Evolutionary conservation across 768 basidiomycete species (phyloP), one percentile per base, ranked within the genome.

Genomic region (Podaxis carcinomalis): DNA sequence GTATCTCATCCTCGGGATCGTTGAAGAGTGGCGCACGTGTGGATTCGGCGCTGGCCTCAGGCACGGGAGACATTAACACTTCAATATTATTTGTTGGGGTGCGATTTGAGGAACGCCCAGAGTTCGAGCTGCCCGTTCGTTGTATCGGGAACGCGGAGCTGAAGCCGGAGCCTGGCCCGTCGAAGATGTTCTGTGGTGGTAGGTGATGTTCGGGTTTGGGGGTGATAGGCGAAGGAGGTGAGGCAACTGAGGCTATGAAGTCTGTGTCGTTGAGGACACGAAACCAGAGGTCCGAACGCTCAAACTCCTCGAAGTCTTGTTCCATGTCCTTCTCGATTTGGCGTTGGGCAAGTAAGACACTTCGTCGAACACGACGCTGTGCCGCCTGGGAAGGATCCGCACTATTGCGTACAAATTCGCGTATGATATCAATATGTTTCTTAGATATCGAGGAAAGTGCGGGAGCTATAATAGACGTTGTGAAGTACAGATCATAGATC

Each of bases 301-400:
- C 85, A 68, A 99, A 98, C 6, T 87, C 87, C 52, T 90, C 89
- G 68, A 96, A 97, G 70, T 96, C 94, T 53, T 89, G 89, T 63
- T 91, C 88, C 93, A 99, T 95, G 53, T 88, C 84, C 35, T 86
- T 83, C 69, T 96, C 92, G 1, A 95, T 87, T 65, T 95, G 90
- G 63, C 81, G 77, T 68, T 98, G 97, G 1, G 92, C 86, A 9
- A 91, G 73, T 74, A 98, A 85, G 28, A 98, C 88, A 59, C 88
- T 89, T 49, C 83, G 79, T 10, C 92, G 86, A 2, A 92, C 90
- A 46, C 80, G 83, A 62, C 83, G 78, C 54, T 82, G 78, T 5
- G 73, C 67, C 42, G 72, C 64, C 37, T 77, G 70, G 3, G 80
- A 80, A 2, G 81, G 77, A 9, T 75, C 66, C 14, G 77, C 73